Conservation (phyloP, 345 rosid species). For the Odontarrhena argentea region DNA sequence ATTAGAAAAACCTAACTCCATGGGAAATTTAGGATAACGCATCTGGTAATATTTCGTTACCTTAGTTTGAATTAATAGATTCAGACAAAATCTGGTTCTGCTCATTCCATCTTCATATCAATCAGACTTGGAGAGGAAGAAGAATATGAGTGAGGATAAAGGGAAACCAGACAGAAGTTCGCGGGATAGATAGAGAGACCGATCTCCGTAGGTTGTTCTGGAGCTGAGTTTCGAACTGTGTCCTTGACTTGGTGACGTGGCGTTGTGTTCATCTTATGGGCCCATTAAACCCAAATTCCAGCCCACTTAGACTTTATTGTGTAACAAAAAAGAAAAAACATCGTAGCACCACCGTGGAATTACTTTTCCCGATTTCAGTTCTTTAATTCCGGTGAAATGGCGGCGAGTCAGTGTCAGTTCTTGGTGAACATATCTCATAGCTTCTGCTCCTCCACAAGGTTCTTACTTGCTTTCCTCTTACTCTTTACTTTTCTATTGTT, state of each 20-base stretch:
- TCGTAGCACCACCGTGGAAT: too few relatives aligned
- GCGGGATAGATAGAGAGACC: constrained; percentile 18
- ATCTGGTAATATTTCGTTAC: constrained; percentile 2
- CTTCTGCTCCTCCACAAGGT: constrained; percentile 24
- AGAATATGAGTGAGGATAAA: background rate
- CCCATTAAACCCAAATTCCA: background rate
- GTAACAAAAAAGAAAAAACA: too few relatives aligned
- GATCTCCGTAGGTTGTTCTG: constrained; percentile 19
- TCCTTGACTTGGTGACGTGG: constrained; percentile 21
- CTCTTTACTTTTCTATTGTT: background rate
- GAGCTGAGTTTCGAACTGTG: constrained; percentile 10
- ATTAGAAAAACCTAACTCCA: constrained; percentile 2
- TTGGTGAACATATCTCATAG: constrained; percentile 4
- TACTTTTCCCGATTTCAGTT: too few relatives aligned
- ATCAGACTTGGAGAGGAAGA: constrained; percentile 16
- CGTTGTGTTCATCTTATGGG: background rate
- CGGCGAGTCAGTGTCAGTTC: constrained; percentile 32
- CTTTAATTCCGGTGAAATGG: background rate
- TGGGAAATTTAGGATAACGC: background rate
- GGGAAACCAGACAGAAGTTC: constrained; percentile 7
- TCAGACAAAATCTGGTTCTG: background rate
- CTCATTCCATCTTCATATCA: constrained; percentile 18
- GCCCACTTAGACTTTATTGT: background rate
- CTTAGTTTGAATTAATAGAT: constrained; percentile 15
- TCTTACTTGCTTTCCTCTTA: background rate